phyloP scores from a whole-genome alignment of 1,284 basidiomycete genomes.

The Ceratobasidium sp. region DNA sequence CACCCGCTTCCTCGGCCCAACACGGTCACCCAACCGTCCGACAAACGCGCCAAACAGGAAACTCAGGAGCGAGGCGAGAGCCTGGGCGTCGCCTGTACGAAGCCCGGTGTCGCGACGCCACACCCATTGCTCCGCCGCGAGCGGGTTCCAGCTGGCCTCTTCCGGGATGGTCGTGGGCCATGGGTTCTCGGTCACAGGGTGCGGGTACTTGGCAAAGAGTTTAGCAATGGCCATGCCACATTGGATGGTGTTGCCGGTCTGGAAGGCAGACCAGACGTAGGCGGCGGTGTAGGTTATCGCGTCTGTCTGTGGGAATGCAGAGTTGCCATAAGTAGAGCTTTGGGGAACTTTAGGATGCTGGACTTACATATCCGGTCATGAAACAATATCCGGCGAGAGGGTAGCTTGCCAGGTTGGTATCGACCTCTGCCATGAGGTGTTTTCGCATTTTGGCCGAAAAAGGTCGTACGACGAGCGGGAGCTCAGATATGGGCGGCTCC shows the following conservation, averaged over 20 bases:
- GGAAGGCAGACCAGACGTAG: constrained; percentile 89
- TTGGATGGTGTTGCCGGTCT: constrained; percentile 59
- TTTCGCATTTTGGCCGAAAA: constrained; percentile 44
- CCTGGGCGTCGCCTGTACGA: constrained; percentile 82
- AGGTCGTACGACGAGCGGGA: constrained; percentile 31
- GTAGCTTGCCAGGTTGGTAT: constrained; percentile 66
- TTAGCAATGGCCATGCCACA: constrained; percentile 42
- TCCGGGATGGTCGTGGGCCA: constrained; percentile 21
- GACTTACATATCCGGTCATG: constrained; percentile 77
- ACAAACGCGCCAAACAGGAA: constrained; percentile 79
- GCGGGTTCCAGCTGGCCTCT: constrained; percentile 24
- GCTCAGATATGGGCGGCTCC: constrained; percentile 7
- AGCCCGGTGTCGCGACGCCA: constrained; percentile 57
- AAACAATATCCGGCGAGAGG: constrained; percentile 82
- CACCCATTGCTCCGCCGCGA: constrained; percentile 26
- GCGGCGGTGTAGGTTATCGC: constrained; percentile 81
- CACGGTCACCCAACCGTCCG: constrained; percentile 75
- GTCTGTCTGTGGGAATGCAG: constrained; percentile 59
- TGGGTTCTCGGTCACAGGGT: constrained; percentile 48
- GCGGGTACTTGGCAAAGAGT: constrained; percentile 31
- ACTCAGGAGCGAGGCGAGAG: constrained; percentile 75
- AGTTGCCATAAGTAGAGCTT: background rate
- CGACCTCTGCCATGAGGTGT: constrained; percentile 65
- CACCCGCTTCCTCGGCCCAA: constrained; percentile 74
- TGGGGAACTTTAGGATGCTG: background rate